Evolutionary conservation across 306 rosid species (phyloP), one percentile per base, ranked within the genome.

Genomic region (Styphnolobium japonicum): DNA sequence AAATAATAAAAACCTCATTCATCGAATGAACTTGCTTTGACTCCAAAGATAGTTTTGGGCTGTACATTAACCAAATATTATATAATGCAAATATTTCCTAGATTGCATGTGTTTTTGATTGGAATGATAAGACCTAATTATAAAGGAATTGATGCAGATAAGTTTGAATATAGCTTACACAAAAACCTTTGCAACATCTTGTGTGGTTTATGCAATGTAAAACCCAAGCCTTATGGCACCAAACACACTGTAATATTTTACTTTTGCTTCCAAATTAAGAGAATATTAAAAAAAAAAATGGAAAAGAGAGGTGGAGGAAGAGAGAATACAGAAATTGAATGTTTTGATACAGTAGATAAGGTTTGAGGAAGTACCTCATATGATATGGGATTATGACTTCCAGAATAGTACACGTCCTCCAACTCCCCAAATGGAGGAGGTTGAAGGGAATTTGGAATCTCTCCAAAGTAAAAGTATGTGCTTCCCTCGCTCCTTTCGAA

Each of bases 371-470:
- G 72, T 81, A 92, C 97, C 95, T 84, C 33, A 76, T 76, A 89
- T 75, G 75, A 77, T 80, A 93, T 85, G 48, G 92, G 98, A 67
- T 85, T 93, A 75, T 78, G 96, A 86, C 89, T 87, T 72, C 96
- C 98, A 25, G 96, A 63, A 77, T 91, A 91, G 85, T 88, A 87
- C n/a, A 93, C 76, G 0, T 93, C 94, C 82, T 91, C 98, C 85
- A 86, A 71, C 80, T 93, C 97, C 84, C 97, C 96, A 85, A 93
- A 93, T 48, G 94, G 97, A 43, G 96, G 89, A 8, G 94, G 94
- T 79, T 84, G 81, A 76, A 93, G 96, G 76, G 96, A 75, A 85
- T 89, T 88, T 51, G 96, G 89, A 55, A 93, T 80, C 81, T 86
- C 88, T 34, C 92, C 90, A 64, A 93, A 93, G 86, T 86, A 83